Base-by-base conservation (phyloP, 129 eudicot species). In the Chrysanthemum lavandulifolium region DNA sequence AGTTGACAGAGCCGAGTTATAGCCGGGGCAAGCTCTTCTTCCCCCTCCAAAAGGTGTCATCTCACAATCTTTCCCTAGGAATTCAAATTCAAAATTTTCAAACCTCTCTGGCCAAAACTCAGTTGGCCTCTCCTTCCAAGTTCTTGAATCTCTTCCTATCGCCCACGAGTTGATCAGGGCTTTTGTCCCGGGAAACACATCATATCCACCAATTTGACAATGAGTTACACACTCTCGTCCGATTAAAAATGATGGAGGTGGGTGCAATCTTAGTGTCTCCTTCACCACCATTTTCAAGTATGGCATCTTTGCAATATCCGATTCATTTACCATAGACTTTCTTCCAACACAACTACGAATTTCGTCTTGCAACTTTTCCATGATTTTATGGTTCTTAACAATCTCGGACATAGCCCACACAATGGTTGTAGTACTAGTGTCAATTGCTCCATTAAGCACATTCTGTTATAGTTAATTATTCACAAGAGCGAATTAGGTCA, bases 321-420 rank as follows among this genome's bases (percentile, higher is more conserved):
- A 5, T 10, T 65, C 82, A 4, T 68, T 51, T 58, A 84, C 66
- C 3, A 69, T 53, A 8, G 47, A 36, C 60, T 58, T 74, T 21
- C 62, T 68, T 4, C 51, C 58, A 11, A 75, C 47, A 23, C 62
- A 40, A 5, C 54, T 68, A 67, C 91, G 67, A 21, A 87, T 76
- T 58, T 90, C 89, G 0, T 18, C 47, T 81, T 87, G 86, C 55
- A 89, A 40, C 71, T 74, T 81, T 65, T 81, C 77, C 90, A 84
- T 83, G 58, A 73, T 73, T 62, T 33, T 60, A 10, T 81, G 77
- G 57, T 63, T 75, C 61, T 81, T 71, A 14, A 77, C 13, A 21
- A 90, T 85, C 67, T 90, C 96, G 19, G 89, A 51, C 97, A 85
- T 90, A 45, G 91, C 80, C 97, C 97, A 91, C 40, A 74, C 89